Percentiles rank a stretch among this genome's conserved stretches.
phyloP scores from a whole-genome alignment of 2,329 filamentous ascomycete genomes.

The Helotiales sp. region DNA sequence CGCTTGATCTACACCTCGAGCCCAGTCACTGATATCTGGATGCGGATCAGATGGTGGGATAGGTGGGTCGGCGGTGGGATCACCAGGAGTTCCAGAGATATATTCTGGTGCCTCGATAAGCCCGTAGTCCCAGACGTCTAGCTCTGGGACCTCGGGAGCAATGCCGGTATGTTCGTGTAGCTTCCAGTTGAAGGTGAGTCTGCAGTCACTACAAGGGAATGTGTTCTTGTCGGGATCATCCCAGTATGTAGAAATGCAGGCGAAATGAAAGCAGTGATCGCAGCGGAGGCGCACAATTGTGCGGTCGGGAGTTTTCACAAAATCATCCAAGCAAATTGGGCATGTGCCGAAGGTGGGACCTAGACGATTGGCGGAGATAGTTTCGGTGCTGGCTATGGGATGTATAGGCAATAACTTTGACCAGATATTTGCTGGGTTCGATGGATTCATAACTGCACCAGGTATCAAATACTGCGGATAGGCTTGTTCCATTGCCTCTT shows the following conservation, averaged over 20 bases:
- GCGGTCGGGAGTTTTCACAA: not conserved
- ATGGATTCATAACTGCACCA: not conserved
- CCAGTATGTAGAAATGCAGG: slow-evolving; percentile 11
- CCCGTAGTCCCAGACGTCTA: slow-evolving; percentile 16
- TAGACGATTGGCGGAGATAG: not conserved
- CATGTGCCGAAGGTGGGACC: not conserved
- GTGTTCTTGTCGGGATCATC: slow-evolving; percentile 13
- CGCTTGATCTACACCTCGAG: not conserved
- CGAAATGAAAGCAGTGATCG: slow-evolving; percentile 18
- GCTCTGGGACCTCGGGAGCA: slow-evolving; percentile 8
- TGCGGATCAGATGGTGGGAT: not conserved
- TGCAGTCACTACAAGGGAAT: slow-evolving; percentile 2
- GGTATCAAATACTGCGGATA: not conserved
- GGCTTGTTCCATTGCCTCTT: not conserved
- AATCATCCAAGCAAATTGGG: slow-evolving; percentile 10
- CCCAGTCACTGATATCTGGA: not conserved
- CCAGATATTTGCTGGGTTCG: slow-evolving; percentile 5
- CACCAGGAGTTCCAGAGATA: not conserved
- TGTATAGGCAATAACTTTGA: slow-evolving; percentile 18
- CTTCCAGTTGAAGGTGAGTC: not conserved
- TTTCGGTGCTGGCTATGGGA: slow-evolving; percentile 9
- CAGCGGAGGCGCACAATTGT: slow-evolving; percentile 17
- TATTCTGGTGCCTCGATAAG: not conserved
- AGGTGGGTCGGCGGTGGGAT: too few relatives aligned
- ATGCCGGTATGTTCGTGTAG: slow-evolving; percentile 7